A percentile compares a stretch with the other conserved stretches of the same genome.
Evolutionary conservation across 371 early-diverging fungal genomes (phyloP).

Genomic region (Haplosporangium sp.): DNA sequence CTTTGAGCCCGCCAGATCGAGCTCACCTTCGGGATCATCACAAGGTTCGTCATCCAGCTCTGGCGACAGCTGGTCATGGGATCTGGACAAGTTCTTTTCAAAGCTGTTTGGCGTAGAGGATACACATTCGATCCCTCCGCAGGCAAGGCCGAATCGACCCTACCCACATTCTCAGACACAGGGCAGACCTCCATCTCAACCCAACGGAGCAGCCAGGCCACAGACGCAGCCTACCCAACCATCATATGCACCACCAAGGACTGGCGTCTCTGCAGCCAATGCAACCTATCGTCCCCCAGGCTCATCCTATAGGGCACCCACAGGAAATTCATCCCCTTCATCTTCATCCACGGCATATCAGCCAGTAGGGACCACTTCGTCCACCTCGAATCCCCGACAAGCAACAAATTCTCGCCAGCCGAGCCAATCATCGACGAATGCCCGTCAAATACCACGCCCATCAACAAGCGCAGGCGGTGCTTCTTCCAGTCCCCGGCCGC

Average conservation of each 20-base stretch:
- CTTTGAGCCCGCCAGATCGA: slow-evolving; percentile 30
- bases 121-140: background rate
- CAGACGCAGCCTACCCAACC: slow-evolving; percentile 5
- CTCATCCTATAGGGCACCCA: slow-evolving; percentile 5
- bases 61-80: slow-evolving; percentile 34
- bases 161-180: slow-evolving; percentile 26
- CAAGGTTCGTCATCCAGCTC: slow-evolving; percentile 18
- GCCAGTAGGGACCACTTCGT: background rate
- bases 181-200: background rate
- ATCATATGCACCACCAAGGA: slow-evolving; percentile 8
- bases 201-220: slow-evolving; percentile 2
- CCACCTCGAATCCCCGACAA: background rate
- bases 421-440: background rate
- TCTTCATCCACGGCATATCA: background rate
- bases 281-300: background rate
- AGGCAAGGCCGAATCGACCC: slow-evolving; percentile 6
- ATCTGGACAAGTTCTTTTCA: slow-evolving; percentile 48
- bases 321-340: slow-evolving; percentile 12
- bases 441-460: background rate
- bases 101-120: slow-evolving; percentile 36
- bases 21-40: slow-evolving; percentile 31
- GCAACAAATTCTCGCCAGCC: slow-evolving; percentile 1
- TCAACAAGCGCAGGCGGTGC: background rate
- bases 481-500: background rate
- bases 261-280: slow-evolving; percentile 8